Evolutionary conservation across 176 grass and related monocot species (phyloP).

Genomic region (Thinopyrum elongatum): DNA sequence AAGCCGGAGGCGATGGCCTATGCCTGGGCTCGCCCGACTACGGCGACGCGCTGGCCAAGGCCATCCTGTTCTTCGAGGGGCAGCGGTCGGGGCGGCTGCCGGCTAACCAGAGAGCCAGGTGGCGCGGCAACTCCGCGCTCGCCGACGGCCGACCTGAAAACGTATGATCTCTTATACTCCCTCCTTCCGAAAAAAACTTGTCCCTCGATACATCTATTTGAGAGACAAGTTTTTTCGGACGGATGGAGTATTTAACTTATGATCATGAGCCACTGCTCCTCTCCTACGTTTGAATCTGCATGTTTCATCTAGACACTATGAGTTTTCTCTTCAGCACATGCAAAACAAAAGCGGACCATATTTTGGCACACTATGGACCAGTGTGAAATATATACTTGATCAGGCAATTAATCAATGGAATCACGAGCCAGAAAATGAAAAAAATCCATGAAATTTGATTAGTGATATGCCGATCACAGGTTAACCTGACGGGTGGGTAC

Average conservation of each 20-base stretch:
- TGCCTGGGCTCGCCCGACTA: slow-evolving; percentile 50
- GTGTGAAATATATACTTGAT: too few species aligned
- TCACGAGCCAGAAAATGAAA: background rate
- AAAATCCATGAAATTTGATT: too few species aligned
- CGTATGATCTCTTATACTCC: slow-evolving; percentile 8
- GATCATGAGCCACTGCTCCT: background rate
- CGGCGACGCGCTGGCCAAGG: slow-evolving; percentile 81
- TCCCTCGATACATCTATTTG: too few species aligned
- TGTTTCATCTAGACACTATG: background rate
- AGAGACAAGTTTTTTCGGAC: too few species aligned
- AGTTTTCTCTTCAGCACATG: background rate
- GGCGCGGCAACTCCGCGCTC: slow-evolving; percentile 77
- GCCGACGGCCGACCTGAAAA: slow-evolving; percentile 59
- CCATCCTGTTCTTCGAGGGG: slow-evolving; percentile 99
- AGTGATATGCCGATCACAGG: slow-evolving; percentile 22
- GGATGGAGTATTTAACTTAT: too few species aligned
- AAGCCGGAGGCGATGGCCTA: background rate
- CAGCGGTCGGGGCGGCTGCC: slow-evolving; percentile 73
- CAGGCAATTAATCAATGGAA: too few species aligned
- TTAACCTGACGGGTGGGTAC: slow-evolving; percentile 87
- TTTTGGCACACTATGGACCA: background rate
- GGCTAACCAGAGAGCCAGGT: slow-evolving; percentile 47
- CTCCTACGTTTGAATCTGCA: background rate
- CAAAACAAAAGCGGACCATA: background rate
- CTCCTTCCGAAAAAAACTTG: too few species aligned